Conservation (phyloP, 805 yeast species). For the Priceomyces haplophilus region DNA sequence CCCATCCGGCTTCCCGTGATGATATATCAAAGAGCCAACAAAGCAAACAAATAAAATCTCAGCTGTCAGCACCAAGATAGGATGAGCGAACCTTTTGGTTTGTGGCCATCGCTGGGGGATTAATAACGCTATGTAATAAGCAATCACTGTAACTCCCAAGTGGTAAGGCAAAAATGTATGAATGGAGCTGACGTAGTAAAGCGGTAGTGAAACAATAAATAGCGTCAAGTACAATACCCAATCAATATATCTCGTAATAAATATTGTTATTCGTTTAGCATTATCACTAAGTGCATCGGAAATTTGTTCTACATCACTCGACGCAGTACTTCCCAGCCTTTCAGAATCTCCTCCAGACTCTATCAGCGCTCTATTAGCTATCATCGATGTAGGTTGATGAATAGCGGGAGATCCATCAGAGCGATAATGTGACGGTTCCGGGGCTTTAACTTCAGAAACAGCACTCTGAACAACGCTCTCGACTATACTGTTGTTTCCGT, state of each 20-base stretch:
- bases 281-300: slow-evolving; percentile 2
- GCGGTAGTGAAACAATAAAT: slow-evolving; percentile 55
- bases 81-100: slow-evolving; percentile 58
- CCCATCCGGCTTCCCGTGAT: slow-evolving; percentile 38
- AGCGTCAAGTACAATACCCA: slow-evolving; percentile 49
- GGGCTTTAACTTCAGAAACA: slow-evolving; percentile 7
- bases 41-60: slow-evolving; percentile 61
- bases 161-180: slow-evolving; percentile 63
- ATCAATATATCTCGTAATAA: slow-evolving; percentile 48
- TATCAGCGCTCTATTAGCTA: background rate
- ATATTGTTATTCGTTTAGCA: slow-evolving; percentile 14
- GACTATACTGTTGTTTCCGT: background rate
- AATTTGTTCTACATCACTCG: background rate
- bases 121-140: slow-evolving; percentile 50
- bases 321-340: background rate
- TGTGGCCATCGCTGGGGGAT: slow-evolving; percentile 44
- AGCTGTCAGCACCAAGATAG: slow-evolving; percentile 65
- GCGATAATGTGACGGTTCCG: slow-evolving; percentile 15
- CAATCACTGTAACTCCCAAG: slow-evolving; percentile 53
- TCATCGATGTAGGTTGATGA: background rate
- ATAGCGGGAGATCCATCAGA: slow-evolving; percentile 8
- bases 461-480: background rate
- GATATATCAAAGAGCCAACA: slow-evolving; percentile 54
- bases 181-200: slow-evolving; percentile 48
- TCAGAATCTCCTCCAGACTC: background rate